Base-by-base conservation (phyloP, 2,329 filamentous ascomycete species). In the Aureobasidium pullulans region DNA sequence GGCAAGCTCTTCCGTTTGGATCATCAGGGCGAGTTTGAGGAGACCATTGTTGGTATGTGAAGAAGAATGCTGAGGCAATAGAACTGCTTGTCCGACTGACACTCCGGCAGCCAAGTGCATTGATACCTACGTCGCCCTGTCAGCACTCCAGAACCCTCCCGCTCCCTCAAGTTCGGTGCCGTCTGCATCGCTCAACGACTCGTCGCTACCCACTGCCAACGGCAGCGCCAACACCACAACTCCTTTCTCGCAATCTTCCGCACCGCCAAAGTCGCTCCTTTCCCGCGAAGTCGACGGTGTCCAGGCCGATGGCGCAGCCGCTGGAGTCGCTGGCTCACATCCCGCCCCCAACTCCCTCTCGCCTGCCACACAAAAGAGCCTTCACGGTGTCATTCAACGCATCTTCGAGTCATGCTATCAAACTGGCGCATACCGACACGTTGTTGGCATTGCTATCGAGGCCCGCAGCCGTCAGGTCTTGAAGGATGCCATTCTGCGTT, bases 1-100 rank as follows among this genome's bases (percentile, higher is more conserved):
- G 94, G 94, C 62, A 90, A 96, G 72, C 85, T 96, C 52, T 96
- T 99, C 81, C 90, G 95, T 77, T 84, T 97, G 65, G 89, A 96
- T 69, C 83, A 87, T 58, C 87, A 89, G 56, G 89, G 90, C 75
- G 94, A 99, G 78, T 99, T 96, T 70, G 94, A 99, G 75, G 92
- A 99, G 78, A 99, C 94, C 60, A 97, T 99, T 77, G 92, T 97
- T 73, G 93, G 81, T 84, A 75, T 69, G 77, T 72, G 9, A 36
- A 23, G n/a, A 32, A n/a, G 23, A 5, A 16, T 10, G 36, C 15
- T 23, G 23, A 23, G 23, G 23, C 44, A 19, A 9, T 6, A 34
- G 32, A 16, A 29, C 11, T 11, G 9, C 10, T 9, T 10, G 23
- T 37, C 57, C 42, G 28, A 16, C 60, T 60, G 47, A 60, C 53